Evolutionary conservation across 164 flowering plant genomes (phyloP).

Genomic region (Annona squamosa): DNA sequence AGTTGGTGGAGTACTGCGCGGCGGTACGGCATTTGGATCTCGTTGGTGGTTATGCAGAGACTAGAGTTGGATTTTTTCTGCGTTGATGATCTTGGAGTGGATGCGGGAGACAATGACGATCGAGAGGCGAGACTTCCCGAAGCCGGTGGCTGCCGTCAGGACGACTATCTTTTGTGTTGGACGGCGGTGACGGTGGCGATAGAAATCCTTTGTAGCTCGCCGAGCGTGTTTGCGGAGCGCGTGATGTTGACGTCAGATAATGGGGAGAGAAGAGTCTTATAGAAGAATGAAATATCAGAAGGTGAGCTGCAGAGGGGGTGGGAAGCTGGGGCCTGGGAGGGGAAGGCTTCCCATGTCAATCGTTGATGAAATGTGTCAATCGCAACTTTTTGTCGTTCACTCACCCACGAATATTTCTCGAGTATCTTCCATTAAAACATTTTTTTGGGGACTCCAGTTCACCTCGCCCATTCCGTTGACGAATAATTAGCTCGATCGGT

Average conservation of each 20-base stretch:
- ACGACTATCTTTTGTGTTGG: constrained; percentile 38
- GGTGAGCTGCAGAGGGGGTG: neutral
- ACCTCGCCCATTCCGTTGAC: no score
- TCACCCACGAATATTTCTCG: no score
- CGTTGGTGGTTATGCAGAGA: constrained; percentile 77
- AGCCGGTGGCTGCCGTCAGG: constrained; percentile 78
- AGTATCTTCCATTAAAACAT: no score
- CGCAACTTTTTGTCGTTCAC: no score
- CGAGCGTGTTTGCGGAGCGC: neutral
- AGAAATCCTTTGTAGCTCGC: constrained; percentile 1
- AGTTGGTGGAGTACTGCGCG: constrained; percentile 60
- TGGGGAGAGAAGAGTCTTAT: constrained; percentile 11
- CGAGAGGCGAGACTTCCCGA: constrained; percentile 66
- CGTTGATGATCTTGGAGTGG: constrained; percentile 59
- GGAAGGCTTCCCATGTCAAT: no score
- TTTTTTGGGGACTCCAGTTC: no score
- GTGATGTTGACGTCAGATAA: neutral
- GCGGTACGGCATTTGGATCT: constrained; percentile 40
- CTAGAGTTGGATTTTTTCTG: constrained; percentile 83
- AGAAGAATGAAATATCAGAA: constrained; percentile 3
- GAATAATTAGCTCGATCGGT: no score
- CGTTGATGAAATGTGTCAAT: no score
- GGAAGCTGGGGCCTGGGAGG: neutral
- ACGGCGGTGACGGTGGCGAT: constrained; percentile 1
- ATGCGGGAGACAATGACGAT: constrained; percentile 51